phyloP scores from a whole-genome alignment of 495 filamentous ascomycete genomes.

The Neurospora pannonica region DNA sequence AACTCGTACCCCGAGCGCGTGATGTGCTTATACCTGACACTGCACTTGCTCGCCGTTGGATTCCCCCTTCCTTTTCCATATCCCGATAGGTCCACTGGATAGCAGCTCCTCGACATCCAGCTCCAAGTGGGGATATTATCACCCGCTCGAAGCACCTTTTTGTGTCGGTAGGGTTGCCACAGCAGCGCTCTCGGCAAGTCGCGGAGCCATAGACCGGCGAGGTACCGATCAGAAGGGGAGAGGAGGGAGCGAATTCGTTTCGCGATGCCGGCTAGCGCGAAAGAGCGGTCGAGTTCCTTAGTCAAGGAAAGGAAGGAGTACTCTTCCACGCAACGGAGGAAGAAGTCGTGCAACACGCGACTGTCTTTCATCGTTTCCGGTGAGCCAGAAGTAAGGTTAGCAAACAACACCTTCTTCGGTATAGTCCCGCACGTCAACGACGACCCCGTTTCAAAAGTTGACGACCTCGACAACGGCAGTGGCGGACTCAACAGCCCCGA shows the following conservation, averaged over 20 bases:
- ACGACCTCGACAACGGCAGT: background rate
- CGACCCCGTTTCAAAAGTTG: background rate
- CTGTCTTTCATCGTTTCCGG: background rate
- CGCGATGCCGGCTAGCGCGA: conserved; percentile 10
- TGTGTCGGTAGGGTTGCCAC: conserved; percentile 7
- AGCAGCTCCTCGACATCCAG: conserved; percentile 8
- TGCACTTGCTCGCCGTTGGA: background rate
- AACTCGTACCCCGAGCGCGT: conserved; percentile 1
- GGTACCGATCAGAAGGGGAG: background rate
- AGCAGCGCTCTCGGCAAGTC: conserved; percentile 7
- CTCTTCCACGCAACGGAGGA: conserved; percentile 12
- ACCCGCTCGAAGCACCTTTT: conserved; percentile 1
- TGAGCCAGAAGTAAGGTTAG: background rate
- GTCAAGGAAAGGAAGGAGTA: conserved; percentile 11
- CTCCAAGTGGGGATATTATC: conserved; percentile 3
- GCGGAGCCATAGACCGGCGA: conserved; percentile 7
- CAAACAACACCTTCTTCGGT: conserved; percentile 11
- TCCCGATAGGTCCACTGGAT: background rate
- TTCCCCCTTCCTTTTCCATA: background rate
- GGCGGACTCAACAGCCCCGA: background rate
- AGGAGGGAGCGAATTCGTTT: background rate
- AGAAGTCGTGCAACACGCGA: conserved; percentile 5
- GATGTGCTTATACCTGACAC: conserved; percentile 3
- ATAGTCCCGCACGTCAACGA: background rate
- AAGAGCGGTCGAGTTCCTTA: conserved; percentile 6